A percentile compares a stretch with the other conserved stretches of the same genome.
phyloP scores from a whole-genome alignment of 2,329 filamentous ascomycete genomes.

The Alternaria brassicae region DNA sequence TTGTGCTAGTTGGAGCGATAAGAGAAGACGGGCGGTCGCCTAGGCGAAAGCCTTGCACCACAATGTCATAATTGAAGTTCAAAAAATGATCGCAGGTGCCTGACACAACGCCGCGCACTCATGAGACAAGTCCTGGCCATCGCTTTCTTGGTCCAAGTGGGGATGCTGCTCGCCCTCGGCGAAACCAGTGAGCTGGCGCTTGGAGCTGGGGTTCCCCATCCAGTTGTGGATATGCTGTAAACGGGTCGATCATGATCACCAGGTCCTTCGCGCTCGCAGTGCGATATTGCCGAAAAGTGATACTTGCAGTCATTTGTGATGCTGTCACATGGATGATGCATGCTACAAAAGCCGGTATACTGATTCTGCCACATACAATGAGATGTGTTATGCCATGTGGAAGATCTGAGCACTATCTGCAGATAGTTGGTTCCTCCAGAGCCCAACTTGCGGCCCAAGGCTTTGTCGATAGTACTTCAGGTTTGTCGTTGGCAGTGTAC shows the following conservation, averaged over 20 bases:
- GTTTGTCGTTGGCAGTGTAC: neutral
- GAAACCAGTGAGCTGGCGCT: slow-evolving; percentile 13
- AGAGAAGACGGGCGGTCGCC: slow-evolving; percentile 43
- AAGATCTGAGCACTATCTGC: neutral
- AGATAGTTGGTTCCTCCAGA: neutral
- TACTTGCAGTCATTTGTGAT: neutral
- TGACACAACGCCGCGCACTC: neutral
- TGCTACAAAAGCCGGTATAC: neutral
- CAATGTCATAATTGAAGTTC: neutral
- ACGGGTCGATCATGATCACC: slow-evolving; percentile 32
- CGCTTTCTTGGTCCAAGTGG: neutral
- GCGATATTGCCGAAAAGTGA: neutral
- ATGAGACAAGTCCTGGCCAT: slow-evolving; percentile 5
- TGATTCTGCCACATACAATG: neutral
- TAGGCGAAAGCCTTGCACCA: neutral
- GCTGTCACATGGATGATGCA: slow-evolving; percentile 5
- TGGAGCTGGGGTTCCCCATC: slow-evolving; percentile 21
- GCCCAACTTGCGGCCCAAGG: neutral
- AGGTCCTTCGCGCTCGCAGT: slow-evolving; percentile 12
- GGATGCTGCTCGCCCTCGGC: neutral
- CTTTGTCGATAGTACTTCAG: neutral
- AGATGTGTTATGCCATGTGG: neutral
- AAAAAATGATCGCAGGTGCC: neutral
- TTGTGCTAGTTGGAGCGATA: neutral
- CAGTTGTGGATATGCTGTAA: slow-evolving; percentile 19